Evolutionary conservation across 2,329 filamentous ascomycete species (phyloP), one percentile per base, ranked within the genome.

Genomic region (Colletotrichum sp.): DNA sequence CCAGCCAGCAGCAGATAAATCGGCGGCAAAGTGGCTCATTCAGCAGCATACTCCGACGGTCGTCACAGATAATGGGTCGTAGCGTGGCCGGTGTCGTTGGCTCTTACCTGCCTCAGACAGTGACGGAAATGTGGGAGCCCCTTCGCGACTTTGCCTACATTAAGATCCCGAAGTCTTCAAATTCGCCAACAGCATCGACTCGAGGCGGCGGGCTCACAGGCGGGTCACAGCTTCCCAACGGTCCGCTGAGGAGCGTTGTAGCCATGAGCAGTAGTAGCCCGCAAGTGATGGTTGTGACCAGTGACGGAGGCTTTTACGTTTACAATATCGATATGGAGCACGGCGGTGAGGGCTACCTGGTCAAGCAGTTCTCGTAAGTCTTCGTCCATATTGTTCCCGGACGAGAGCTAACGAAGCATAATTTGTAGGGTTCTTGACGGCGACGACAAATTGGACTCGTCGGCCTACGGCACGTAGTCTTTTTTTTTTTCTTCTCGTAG

Each of bases 121-220:
- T 99, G 6, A 96, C 96, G 2, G 96, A 99, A 85, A 98, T 99
- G 90, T 99, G 96, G 96, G 97, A 99, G 81, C 97, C 97, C 1
- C 89, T 94, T 76, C 92, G 97, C 71, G 97, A 99, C 85, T 99
- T 99, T 86, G 97, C 97, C 2, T 99, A 95, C 89, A 96, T 99
- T 82, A 98, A 97, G 83, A 92, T 99, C 64, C 96, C 96, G 16
- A 95, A 94, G 81, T 83, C 88, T 83, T 72, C 84, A 52, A 57
- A 73, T 18, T 68, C 77, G 7, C 80, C 87, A 80, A 81, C 83
- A n/a, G 32, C 74, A 34, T 55, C 65, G 10, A 44, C 28, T 16
- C 76, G 76, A 24, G 55, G 70, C 12, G 57, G 64, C 8, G 68
- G 24, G 13, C 69, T 30, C 28, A 49, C 28, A n/a, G 30, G 75